A percentile compares a stretch with the other conserved stretches of the same genome.
Evolutionary conservation across 2,329 filamentous ascomycete genomes (phyloP).

Genomic region (Sporothrix phasma): DNA sequence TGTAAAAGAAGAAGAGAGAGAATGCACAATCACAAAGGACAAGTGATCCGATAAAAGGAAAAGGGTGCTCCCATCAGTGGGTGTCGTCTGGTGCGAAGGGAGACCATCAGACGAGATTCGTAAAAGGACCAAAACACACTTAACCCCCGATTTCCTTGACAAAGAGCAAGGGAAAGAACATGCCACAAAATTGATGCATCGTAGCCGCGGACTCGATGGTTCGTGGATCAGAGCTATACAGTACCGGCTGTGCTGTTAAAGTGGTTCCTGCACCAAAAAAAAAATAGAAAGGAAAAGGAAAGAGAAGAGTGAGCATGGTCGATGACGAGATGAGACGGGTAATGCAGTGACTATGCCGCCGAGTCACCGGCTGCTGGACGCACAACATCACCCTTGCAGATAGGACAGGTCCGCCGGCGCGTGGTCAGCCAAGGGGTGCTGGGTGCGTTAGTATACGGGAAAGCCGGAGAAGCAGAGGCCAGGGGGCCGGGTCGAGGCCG

Average conservation of each 20-base stretch:
- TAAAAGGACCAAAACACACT: not conserved
- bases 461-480: not conserved
- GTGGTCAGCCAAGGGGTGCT: slow-evolving; percentile 97
- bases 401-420: slow-evolving; percentile 89
- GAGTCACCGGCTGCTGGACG: slow-evolving; percentile 24
- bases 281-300: not conserved
- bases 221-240: not conserved
- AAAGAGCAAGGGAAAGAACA: not conserved
- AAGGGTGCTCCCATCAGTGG: not conserved
- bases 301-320: not conserved
- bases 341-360: not conserved
- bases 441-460: slow-evolving; percentile 10
- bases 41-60: not conserved
- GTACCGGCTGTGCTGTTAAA: not conserved
- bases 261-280: not conserved
- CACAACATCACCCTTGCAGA: slow-evolving; percentile 97
- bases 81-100: not conserved
- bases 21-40: too few species aligned
- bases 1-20: not conserved
- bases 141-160: too few species aligned
- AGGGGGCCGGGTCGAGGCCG: not conserved
- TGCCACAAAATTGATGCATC: not conserved
- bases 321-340: not conserved
- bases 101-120: not conserved
- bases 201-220: not conserved